phyloP scores from a whole-genome alignment of 768 basidiomycete genomes.

The Plicaturopsis crispa region DNA sequence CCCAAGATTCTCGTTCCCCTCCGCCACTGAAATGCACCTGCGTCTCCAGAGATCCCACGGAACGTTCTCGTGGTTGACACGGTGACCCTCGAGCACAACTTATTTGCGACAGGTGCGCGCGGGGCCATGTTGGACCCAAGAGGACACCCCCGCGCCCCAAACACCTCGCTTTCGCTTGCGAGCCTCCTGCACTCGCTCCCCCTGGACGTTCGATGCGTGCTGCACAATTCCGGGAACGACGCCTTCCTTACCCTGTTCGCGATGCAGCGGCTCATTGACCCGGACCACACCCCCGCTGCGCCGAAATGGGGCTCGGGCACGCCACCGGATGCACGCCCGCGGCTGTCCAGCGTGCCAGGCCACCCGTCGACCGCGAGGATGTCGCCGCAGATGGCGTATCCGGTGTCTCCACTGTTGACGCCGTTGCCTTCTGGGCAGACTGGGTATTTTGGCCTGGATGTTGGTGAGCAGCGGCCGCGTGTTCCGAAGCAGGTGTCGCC shows the following conservation, averaged over 20 bases:
- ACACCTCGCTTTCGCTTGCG: conserved; percentile 54
- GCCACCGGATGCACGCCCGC: background rate
- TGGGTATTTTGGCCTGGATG: too few species aligned
- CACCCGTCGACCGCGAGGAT: background rate
- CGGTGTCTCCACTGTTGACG: too few species aligned
- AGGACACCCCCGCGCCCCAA: conserved; percentile 40
- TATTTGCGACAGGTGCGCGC: conserved; percentile 52
- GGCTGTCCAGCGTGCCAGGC: background rate
- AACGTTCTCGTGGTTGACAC: conserved; percentile 68
- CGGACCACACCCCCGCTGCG: conserved; percentile 31
- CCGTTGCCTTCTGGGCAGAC: too few species aligned
- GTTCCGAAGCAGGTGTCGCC: too few species aligned
- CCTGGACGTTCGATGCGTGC: conserved; percentile 28
- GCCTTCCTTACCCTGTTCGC: conserved; percentile 63
- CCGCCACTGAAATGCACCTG: conserved; percentile 3
- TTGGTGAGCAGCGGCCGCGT: too few species aligned
- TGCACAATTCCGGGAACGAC: conserved; percentile 79
- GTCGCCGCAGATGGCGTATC: too few species aligned
- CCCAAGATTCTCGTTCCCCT: conserved; percentile 1
- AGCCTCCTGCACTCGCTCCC: conserved; percentile 56
- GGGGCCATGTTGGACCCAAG: conserved; percentile 55
- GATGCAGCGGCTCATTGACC: conserved; percentile 64
- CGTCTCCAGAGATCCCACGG: conserved; percentile 53
- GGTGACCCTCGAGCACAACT: conserved; percentile 50
- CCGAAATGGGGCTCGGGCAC: too few species aligned